Conservation (phyloP, 306 rosid genomes). For the Gynostemma pentaphyllum region DNA sequence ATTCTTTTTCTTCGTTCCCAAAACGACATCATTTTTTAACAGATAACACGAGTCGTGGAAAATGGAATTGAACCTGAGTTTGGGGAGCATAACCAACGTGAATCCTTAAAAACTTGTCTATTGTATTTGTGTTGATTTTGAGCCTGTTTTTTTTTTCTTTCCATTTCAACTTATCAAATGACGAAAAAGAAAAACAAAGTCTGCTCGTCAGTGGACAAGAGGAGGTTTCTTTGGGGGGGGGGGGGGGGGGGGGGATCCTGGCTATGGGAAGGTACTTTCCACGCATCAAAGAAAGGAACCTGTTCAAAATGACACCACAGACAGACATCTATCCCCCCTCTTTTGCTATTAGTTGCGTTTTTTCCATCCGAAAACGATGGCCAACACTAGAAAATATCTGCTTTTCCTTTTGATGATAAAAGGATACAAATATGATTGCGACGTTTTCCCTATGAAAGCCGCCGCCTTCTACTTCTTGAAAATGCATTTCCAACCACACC, state of each 20-base stretch:
- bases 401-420: slow-evolving; percentile 4
- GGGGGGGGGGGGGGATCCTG: neutral
- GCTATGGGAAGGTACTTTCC: slow-evolving; percentile 3
- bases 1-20: neutral
- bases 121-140: neutral
- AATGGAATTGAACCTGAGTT: neutral
- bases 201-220: neutral
- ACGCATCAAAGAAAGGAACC: neutral
- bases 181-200: neutral
- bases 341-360: neutral
- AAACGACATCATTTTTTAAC: neutral
- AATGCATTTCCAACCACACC: neutral
- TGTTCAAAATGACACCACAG: slow-evolving; percentile 4
- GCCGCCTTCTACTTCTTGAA: slow-evolving; percentile 7
- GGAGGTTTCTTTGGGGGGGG: neutral
- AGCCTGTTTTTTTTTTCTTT: neutral
- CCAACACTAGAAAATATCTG: slow-evolving; percentile 5
- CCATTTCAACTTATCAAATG: too few species aligned
- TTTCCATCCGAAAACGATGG: neutral
- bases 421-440: neutral
- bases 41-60: too few species aligned
- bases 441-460: slow-evolving; percentile 4
- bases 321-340: neutral
- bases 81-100: neutral
- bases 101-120: neutral